Evolutionary conservation across 1,284 basidiomycete species (phyloP).

Genomic region (Termitomyces sp.): DNA sequence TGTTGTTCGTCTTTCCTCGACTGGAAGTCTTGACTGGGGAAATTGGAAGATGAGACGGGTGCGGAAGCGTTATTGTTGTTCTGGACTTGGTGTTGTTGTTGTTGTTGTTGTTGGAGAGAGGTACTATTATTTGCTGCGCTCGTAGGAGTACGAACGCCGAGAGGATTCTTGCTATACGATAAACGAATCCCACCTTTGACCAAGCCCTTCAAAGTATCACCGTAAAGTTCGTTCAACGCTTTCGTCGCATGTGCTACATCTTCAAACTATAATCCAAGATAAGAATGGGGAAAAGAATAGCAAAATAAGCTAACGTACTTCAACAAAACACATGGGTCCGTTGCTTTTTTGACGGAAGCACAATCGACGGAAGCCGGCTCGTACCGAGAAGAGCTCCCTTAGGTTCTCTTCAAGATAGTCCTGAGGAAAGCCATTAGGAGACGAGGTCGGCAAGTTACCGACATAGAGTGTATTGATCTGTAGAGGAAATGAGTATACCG

Average conservation of each 20-base stretch:
- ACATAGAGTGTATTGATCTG: constrained; percentile 94
- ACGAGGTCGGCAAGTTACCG: constrained; percentile 83
- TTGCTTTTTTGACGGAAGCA: constrained; percentile 95
- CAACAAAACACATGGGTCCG: constrained; percentile 96
- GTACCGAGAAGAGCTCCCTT: constrained; percentile 73
- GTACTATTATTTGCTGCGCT: constrained; percentile 43
- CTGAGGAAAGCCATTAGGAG: constrained; percentile 60
- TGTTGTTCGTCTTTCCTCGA: constrained; percentile 23
- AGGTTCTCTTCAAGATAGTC: constrained; percentile 84
- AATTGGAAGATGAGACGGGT: constrained; percentile 18
- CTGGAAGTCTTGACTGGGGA: constrained; percentile 33
- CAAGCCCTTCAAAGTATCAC: constrained; percentile 83
- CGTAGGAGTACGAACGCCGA: constrained; percentile 81
- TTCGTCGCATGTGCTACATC: constrained; percentile 82
- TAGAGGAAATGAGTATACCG: constrained; percentile 7
- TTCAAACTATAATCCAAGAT: constrained; percentile 64
- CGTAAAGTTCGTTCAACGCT: constrained; percentile 86
- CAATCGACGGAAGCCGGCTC: constrained; percentile 85
- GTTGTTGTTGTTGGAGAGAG: constrained; percentile 51
- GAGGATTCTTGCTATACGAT: constrained; percentile 94
- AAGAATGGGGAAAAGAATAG: constrained; percentile 11
- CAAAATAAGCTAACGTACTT: constrained; percentile 44
- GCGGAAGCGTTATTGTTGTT: constrained; percentile 19
- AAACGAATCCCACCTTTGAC: constrained; percentile 94
- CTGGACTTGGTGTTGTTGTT: constrained; percentile 46